Evolutionary conservation across 2,329 filamentous ascomycete genomes (phyloP), one percentile per base, ranked within the genome.

Genomic region (Neocucurbitaria cava): DNA sequence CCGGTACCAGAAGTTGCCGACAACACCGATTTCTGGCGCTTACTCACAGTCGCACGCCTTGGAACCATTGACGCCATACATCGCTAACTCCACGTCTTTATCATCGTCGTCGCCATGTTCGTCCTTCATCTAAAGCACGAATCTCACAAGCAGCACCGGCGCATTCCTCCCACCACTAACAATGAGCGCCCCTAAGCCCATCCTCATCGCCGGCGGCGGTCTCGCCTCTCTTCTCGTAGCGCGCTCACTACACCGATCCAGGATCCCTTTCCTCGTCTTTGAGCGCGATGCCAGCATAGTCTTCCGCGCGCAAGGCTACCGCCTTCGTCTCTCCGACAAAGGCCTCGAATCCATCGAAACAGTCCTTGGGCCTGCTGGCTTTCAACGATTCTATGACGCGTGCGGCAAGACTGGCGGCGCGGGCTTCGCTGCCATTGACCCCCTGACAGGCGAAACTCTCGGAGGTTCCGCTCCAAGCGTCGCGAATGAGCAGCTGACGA

Each of bases 231-330:
- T 75, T 17, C 65, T 74, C 8, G 57, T 75, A 21, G 72, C 70
- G 2, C 68, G 64, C 30, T 68, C 66, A 21, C 61, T 75, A 18
- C 63, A 54, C 38, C 65, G 64, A 43, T 61, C 65, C 41, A 59
- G 58, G 26, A 73, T 75, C 23, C 72, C 73, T 6, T 75, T 71
- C 48, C 56, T 68, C 36, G 58, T 75, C 46, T 75, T 68, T 56
- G 73, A 75, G 51, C 75, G 79, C 15, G 81, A 83, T 58, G 71
- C 72, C n/a, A 78, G 75, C 2, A 71, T 81, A n/a, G 68, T 77
- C 1, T 86, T 85, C 61, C 85, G 86, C 40, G 85, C 82, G 0
- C 86, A 89, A 65, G 86, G 86, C 0, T 88, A 89, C 71, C 76
- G 86, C 2, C 76, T 88, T 6, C 82, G 86, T 11, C 78, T 88